These are phyloP conservation scores for Colletotrichum sp. DNA, from an alignment of 2,329 filamentous ascomycete genomes.

Conservation along the genomic window DNA sequence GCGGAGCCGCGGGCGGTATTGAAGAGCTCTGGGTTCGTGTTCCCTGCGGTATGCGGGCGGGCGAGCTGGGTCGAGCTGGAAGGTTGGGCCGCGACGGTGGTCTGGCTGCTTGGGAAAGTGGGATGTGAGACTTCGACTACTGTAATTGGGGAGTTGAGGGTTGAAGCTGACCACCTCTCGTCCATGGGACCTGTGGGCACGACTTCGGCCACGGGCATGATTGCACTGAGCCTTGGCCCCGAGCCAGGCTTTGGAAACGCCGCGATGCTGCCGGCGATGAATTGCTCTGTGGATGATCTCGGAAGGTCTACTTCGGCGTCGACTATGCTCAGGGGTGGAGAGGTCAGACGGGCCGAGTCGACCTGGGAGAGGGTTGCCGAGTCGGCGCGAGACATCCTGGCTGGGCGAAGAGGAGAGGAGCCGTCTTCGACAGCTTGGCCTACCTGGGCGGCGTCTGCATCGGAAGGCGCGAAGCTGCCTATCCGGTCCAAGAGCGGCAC, in stretches of 20 bases:
- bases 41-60: not conserved
- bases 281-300: not conserved
- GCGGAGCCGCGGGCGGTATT: not conserved
- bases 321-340: constrained; percentile 2
- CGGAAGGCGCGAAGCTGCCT: constrained; percentile 21
- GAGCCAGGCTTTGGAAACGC: constrained; percentile 2
- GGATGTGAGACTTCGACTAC: not conserved
- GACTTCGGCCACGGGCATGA: constrained; percentile 46
- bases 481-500: constrained; percentile 21
- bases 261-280: constrained; percentile 3
- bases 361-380: constrained; percentile 19
- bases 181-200: constrained; percentile 23
- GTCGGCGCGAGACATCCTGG: constrained; percentile 6
- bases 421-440: not conserved
- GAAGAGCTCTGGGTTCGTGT: not conserved
- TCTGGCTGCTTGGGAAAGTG: not conserved
- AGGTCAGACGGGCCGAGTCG: constrained; percentile 13
- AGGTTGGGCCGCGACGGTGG: not conserved
- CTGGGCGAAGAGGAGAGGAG: not conserved
- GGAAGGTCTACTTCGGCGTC: not conserved
- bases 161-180: constrained; percentile 21
- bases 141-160: constrained; percentile 9
- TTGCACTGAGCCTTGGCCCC: constrained; percentile 33
- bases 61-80: not conserved
- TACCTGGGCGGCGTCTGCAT: not conserved